Conservation (phyloP, 371 early-diverging fungal species). For the Phascolomyces articulosus region DNA sequence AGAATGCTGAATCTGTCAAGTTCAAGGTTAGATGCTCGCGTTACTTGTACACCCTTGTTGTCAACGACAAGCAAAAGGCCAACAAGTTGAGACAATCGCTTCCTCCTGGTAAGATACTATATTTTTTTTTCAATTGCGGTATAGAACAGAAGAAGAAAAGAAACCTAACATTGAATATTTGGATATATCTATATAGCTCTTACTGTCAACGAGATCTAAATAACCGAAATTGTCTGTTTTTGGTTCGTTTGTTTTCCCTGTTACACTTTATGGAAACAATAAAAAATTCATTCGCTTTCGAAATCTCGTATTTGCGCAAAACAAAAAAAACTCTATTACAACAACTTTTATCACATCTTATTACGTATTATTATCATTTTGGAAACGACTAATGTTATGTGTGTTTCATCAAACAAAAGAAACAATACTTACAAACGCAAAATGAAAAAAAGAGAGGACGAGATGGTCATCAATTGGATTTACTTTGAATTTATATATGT, state of each 20-base stretch:
- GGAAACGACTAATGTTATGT: too few relatives aligned
- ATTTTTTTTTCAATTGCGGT: too few relatives aligned
- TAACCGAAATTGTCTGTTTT: conserved; percentile 3
- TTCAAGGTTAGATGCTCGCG: conserved; percentile 99
- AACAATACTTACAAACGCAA: too few relatives aligned
- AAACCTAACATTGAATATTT: not conserved
- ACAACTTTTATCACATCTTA: too few relatives aligned
- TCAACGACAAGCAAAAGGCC: conserved; percentile 96
- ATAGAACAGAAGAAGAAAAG: too few relatives aligned
- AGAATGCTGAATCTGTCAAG: conserved; percentile 94
- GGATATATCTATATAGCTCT: conserved; percentile 24
- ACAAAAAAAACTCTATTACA: not conserved
- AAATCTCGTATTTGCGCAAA: not conserved
- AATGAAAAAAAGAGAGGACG: too few relatives aligned
- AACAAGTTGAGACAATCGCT: conserved; percentile 94
- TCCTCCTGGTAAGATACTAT: conserved; percentile 66
- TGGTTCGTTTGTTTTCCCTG: not conserved
- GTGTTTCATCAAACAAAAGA: too few relatives aligned
- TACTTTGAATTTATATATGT: too few relatives aligned
- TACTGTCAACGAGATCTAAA: conserved; percentile 44
- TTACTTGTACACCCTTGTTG: conserved; percentile 97
- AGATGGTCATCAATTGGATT: too few relatives aligned
- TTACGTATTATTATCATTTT: too few relatives aligned
- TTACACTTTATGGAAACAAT: not conserved
- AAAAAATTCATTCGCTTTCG: not conserved